phyloP scores from a whole-genome alignment of 495 filamentous ascomycete species.

The Xeromyces bisporus region DNA sequence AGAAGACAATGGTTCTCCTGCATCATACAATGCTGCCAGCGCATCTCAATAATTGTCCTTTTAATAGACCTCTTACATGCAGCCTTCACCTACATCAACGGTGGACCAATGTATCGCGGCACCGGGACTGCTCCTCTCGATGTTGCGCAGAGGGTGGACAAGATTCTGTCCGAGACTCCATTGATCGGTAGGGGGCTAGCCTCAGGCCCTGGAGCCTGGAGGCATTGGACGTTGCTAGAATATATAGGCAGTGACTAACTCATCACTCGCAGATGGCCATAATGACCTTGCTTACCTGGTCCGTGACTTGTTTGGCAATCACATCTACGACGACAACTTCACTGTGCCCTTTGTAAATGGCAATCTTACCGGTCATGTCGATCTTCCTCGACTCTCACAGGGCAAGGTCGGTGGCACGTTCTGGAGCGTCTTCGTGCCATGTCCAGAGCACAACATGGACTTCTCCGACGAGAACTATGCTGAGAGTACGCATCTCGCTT shows the following conservation, averaged over 20 bases:
- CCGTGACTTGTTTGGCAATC: constrained; percentile 49
- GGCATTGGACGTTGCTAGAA: no score
- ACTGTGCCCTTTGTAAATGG: constrained; percentile 50
- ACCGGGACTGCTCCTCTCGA: constrained; percentile 18
- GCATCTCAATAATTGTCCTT: no score
- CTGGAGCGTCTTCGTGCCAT: constrained; percentile 77
- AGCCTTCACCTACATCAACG: no score
- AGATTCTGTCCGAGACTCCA: constrained; percentile 55
- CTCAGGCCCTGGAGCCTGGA: no score
- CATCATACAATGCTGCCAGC: no score
- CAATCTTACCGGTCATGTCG: constrained; percentile 53
- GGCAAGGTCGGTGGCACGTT: constrained; percentile 52
- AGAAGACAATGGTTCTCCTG: no score
- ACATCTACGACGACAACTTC: constrained; percentile 63
- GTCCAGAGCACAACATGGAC: constrained; percentile 52
- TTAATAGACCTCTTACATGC: no score
- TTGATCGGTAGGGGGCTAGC: constrained; percentile 60
- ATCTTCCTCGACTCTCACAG: constrained; percentile 45
- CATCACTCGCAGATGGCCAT: constrained; percentile 59
- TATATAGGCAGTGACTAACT: no score
- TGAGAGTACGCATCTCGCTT: constrained; percentile 25
- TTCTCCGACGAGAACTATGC: constrained; percentile 59
- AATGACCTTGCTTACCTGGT: constrained; percentile 69
- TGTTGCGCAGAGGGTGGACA: constrained; percentile 48
- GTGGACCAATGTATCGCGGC: no score